These are phyloP conservation scores for Selaginella tamariscina DNA, from an alignment of 75 land plant species.

Conservation along the genomic window DNA sequence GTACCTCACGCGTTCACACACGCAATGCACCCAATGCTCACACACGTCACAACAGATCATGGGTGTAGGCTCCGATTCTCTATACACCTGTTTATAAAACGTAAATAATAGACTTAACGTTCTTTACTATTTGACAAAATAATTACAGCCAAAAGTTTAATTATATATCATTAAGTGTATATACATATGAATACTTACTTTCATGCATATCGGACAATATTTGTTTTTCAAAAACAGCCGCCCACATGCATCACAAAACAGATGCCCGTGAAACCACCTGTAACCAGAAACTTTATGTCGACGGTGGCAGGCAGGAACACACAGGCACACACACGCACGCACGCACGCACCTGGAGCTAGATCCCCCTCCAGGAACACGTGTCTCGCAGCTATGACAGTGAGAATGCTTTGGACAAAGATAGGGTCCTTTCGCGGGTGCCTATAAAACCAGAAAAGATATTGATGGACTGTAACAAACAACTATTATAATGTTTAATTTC, in stretches of 20 bases:
- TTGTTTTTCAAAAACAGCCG: constrained; percentile 88
- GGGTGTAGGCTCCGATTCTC: constrained; percentile 94
- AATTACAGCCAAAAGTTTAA: not conserved
- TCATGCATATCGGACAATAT: constrained; percentile 94
- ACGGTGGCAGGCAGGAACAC: not conserved
- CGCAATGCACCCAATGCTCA: constrained; percentile 93
- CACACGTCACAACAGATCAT: constrained; percentile 99
- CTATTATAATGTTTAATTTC: too few species aligned
- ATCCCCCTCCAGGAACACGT: constrained; percentile 82
- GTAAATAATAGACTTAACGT: too few species aligned
- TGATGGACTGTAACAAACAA: too few species aligned
- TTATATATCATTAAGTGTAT: not conserved
- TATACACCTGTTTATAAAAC: constrained; percentile 57
- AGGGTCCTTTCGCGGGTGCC: constrained; percentile 77
- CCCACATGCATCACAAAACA: constrained; percentile 98
- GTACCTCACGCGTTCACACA: constrained; percentile 95
- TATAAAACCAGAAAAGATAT: constrained; percentile 19
- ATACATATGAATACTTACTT: constrained; percentile 32
- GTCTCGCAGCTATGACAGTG: constrained; percentile 91
- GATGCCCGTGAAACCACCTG: constrained; percentile 96
- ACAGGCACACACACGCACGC: not conserved
- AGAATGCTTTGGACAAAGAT: constrained; percentile 80
- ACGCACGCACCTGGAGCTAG: constrained; percentile 61
- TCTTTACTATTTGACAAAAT: not conserved
- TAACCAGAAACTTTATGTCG: constrained; percentile 9